phyloP scores from a whole-genome alignment of 2,329 filamentous ascomycete genomes.

The Acrocalymma vagum region DNA sequence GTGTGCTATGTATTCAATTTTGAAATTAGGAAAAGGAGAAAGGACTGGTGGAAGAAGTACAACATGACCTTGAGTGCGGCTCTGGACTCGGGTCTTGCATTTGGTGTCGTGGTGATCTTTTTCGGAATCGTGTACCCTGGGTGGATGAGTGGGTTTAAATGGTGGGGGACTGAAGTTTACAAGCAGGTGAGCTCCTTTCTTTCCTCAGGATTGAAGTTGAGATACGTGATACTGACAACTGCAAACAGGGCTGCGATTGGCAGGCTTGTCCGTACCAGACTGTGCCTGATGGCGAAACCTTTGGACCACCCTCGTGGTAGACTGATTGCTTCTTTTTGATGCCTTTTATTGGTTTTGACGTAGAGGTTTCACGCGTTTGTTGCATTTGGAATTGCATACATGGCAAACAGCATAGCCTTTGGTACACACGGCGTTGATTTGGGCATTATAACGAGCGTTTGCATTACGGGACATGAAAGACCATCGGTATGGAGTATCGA shows the following conservation, averaged over 20 bases:
- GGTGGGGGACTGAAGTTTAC: conserved; percentile 91
- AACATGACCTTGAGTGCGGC: conserved; percentile 89
- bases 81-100: conserved; percentile 82
- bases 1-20: conserved; percentile 89
- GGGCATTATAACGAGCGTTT: too few relatives aligned
- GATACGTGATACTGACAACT: conserved; percentile 9
- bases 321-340: too few relatives aligned
- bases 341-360: too few relatives aligned
- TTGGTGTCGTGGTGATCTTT: conserved; percentile 84
- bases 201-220: background rate
- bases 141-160: conserved; percentile 74
- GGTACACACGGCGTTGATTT: too few relatives aligned
- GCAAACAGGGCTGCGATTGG: conserved; percentile 77
- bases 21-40: conserved; percentile 72
- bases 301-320: conserved; percentile 46
- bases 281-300: conserved; percentile 53
- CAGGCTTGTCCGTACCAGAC: conserved; percentile 76
- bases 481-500: too few relatives aligned
- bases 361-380: too few relatives aligned
- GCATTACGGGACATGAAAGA: too few relatives aligned
- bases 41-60: conserved; percentile 89
- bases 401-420: too few relatives aligned
- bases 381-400: too few relatives aligned
- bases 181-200: conserved; percentile 62
- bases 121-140: conserved; percentile 87